Base-by-base conservation (phyloP, 148 eudicot genomes). In the Rheum nobile region DNA sequence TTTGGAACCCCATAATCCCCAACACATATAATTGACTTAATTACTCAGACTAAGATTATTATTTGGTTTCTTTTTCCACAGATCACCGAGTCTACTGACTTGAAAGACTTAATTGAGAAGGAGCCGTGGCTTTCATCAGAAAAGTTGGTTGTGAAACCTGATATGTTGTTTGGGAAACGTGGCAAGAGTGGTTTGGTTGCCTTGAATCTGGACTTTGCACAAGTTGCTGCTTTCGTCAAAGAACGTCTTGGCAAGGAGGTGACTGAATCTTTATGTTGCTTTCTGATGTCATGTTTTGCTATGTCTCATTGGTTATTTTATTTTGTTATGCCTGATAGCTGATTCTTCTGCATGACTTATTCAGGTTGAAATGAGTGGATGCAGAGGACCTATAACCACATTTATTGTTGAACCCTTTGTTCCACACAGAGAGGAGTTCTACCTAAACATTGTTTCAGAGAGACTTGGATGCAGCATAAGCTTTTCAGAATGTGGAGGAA, bases 401-500 rank as follows among this genome's bases (percentile, higher is more conserved):
- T 95, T 95, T 78, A 91, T 95, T 61, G 96, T 95, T 38, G 97
- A 95, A 78, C 98, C 98, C 46, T 95, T 95, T 76, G 78, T 95
- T 71, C 97, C 98, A 68, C 98, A 95, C 80, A 76, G 87, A n/a
- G 96, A 91, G 75, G 97, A 95, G 82, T 95, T 86, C 77, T 95
- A 95, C 79, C 84, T 95, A 2, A 90, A 90, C 70, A 88, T 95
- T 77, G 94, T 95, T 55, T 95, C 97, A 21, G 98, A 95, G 2
- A 86, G 98, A 82, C 93, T 95, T 67, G 98, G 98, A 46, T 87
- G 86, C 77, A 90, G 92, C 71, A 75, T 95, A 44, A 95, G 98
- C 91, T 95, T 95, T 75, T 95, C 98, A 22, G 97, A 95, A 75
- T 95, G 98, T 87, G 98, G 98, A 80, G 98, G 98, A 75, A 91